These are phyloP conservation scores for Lentinula boryana DNA, from an alignment of 768 basidiomycete genomes.

Conservation along the genomic window DNA sequence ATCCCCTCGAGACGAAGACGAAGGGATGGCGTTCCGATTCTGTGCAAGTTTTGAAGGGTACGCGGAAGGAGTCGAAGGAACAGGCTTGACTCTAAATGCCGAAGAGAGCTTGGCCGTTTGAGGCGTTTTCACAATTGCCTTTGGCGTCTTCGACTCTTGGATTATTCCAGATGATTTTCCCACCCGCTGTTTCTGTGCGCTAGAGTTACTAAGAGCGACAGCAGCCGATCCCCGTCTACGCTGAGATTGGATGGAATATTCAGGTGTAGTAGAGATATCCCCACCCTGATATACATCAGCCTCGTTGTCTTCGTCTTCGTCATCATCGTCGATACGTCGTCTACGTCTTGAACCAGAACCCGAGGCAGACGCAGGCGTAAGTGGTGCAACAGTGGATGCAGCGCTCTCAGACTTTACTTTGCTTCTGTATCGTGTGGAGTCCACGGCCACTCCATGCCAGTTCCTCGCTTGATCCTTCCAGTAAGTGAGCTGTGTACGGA, in stretches of 20 bases:
- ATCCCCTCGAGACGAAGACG: neutral
- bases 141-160: neutral
- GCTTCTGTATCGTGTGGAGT: conserved; percentile 53
- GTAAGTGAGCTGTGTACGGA: conserved; percentile 59
- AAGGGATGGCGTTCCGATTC: neutral
- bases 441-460: conserved; percentile 73
- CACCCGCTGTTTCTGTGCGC: neutral
- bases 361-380: neutral
- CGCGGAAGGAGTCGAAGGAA: neutral
- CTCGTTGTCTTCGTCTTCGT: neutral
- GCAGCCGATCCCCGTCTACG: too few species aligned
- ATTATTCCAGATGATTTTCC: neutral
- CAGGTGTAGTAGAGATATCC: neutral
- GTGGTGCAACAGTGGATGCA: neutral
- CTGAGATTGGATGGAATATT: neutral
- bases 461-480: conserved; percentile 74
- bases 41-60: neutral
- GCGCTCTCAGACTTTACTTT: neutral
- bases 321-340: neutral
- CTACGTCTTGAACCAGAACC: neutral
- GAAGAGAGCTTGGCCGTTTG: neutral
- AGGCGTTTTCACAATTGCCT: neutral
- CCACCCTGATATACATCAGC: neutral
- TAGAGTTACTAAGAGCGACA: neutral
- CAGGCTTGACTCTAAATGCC: neutral